Evolutionary conservation across 495 filamentous ascomycete species (phyloP).

Genomic region (Aspergillus coremiiformis): DNA sequence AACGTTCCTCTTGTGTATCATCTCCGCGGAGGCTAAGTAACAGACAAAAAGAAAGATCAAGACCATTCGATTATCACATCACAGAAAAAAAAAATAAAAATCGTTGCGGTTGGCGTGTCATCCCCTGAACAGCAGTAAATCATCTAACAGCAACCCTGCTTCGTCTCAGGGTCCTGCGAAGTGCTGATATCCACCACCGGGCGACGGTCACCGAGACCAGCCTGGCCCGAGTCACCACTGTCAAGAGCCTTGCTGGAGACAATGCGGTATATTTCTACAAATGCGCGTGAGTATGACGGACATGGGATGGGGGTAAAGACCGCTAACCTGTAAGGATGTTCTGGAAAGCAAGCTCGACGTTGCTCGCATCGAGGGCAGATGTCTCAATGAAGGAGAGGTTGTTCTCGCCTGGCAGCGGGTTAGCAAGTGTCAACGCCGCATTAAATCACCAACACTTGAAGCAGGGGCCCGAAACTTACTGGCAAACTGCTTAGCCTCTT

Average conservation of each 20-base stretch:
- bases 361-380: conserved; percentile 96
- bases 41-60: conserved; percentile 36
- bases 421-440: too few relatives aligned
- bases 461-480: conserved; percentile 52
- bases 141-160: conserved; percentile 81
- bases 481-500: conserved; percentile 97
- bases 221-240: conserved; percentile 66
- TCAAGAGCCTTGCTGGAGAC: conserved; percentile 96
- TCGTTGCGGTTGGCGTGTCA: conserved; percentile 33
- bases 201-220: conserved; percentile 64
- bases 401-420: conserved; percentile 65
- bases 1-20: conserved; percentile 36
- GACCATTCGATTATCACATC: conserved; percentile 37
- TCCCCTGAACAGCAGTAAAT: conserved; percentile 10
- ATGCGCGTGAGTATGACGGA: neutral
- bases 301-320: neutral
- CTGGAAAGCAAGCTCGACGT: conserved; percentile 99
- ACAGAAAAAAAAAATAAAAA: conserved; percentile 34
- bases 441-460: neutral
- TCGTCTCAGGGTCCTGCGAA: conserved; percentile 64
- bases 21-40: conserved; percentile 35
- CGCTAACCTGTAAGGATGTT: conserved; percentile 92
- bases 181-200: conserved; percentile 74
- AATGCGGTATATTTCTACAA: conserved; percentile 97
- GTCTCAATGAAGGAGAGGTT: conserved; percentile 98